Base-by-base conservation (phyloP, 2,329 filamentous ascomycete genomes). In the Diaporthe sp. region DNA sequence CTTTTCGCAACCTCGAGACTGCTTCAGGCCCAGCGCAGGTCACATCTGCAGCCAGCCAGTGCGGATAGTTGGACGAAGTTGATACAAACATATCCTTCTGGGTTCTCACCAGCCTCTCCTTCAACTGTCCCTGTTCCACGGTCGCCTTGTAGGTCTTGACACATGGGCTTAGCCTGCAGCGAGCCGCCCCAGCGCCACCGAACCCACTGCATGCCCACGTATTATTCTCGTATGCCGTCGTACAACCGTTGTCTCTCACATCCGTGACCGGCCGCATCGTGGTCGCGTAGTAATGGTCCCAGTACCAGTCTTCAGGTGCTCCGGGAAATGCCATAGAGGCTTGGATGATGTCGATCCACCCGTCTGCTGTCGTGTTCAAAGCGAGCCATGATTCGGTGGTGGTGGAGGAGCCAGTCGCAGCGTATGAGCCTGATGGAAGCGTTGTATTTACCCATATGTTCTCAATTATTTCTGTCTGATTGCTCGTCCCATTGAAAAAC, bases 1-100 rank as follows among this genome's bases (percentile, higher is more conserved):
- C 59, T n/a, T n/a, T 10, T n/a, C 59, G 59, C 59, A 65, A 27
- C 42, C 42, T 65, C 17, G 59, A 47, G 10, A 65, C 59, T 8
- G 19, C 42, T 10, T 65, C 59, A 13, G 59, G 39, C 27, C 59
- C 59, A n/a, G 59, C 59, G 17, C 59, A 65, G 2, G 59, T 65
- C 59, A 65, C 39, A 50, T 65, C 59, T 27, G 59, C 59, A n/a
- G 59, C 59, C 27, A 65, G 9, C 59, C 59, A 65, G 42, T 65
- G 59, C 39, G 59, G 25, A 47, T 47, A 47, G 6, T 47, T 65
- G 4, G 25, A n/a, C 42, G 59, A 47, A 3, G 15, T 17, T 19
- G 59, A 65, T 17, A 65, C 42, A 35, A 65, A 47, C 59, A 65
- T 65, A 1, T 65, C 59, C 59, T 47, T 5, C 7, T 65, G 59